Evolutionary conservation across 106 monocot species (phyloP).

Genomic region (Apostasia shenzhenica): DNA sequence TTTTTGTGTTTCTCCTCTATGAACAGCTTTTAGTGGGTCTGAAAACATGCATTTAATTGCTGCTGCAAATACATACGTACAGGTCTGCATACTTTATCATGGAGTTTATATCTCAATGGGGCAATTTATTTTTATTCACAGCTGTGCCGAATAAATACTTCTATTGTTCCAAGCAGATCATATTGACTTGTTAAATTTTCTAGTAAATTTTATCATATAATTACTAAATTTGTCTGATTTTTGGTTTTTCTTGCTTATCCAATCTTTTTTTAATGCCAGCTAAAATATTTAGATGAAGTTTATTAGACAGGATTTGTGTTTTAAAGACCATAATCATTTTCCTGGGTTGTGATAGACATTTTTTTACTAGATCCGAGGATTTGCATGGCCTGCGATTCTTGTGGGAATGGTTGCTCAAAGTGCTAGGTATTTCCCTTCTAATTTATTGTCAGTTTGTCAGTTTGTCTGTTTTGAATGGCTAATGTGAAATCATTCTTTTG

Average conservation of each 20-base stretch:
- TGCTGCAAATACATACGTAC: conserved; percentile 74
- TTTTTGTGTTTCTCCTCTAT: conserved; percentile 6
- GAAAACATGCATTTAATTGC: conserved; percentile 79
- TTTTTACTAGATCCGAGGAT: conserved; percentile 62
- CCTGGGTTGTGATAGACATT: background rate
- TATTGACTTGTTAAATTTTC: too few species aligned
- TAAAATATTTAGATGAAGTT: too few species aligned
- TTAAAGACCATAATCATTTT: background rate
- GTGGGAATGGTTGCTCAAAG: conserved; percentile 99
- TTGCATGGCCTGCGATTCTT: conserved; percentile 96
- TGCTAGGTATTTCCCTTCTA: conserved; percentile 64
- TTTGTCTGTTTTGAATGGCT: background rate
- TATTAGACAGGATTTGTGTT: too few species aligned
- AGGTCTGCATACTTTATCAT: conserved; percentile 35
- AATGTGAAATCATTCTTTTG: background rate
- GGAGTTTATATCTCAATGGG: background rate
- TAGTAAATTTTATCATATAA: too few species aligned
- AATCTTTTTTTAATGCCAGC: too few species aligned
- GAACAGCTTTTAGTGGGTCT: conserved; percentile 72
- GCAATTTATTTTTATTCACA: background rate
- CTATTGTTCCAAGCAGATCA: too few species aligned
- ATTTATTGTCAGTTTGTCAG: background rate
- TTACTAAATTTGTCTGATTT: too few species aligned
- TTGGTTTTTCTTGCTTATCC: too few species aligned
- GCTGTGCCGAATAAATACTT: too few species aligned